These are phyloP conservation scores for Acer saccharum DNA, from an alignment of 345 rosid genomes.

Conservation along the genomic window DNA sequence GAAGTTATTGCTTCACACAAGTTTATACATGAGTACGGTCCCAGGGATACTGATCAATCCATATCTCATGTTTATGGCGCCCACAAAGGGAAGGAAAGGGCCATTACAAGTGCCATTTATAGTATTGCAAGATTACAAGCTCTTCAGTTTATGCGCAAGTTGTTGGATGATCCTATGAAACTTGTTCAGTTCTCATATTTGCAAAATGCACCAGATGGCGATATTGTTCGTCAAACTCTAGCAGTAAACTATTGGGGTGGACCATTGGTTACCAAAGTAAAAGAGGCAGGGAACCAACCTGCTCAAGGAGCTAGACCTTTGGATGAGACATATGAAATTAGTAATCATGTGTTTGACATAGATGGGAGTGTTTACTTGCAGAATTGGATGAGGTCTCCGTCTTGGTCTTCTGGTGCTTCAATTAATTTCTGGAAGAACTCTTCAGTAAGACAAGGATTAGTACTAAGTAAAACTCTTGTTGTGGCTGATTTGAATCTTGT, in stretches of 20 bases:
- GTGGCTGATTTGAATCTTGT: constrained; percentile 73
- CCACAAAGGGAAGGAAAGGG: constrained; percentile 80
- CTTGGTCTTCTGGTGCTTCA: constrained; percentile 81
- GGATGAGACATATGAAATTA: constrained; percentile 48
- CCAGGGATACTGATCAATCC: constrained; percentile 61
- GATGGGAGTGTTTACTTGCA: constrained; percentile 91
- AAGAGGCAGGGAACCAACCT: constrained; percentile 39
- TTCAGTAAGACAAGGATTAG: constrained; percentile 55
- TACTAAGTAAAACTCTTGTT: constrained; percentile 78
- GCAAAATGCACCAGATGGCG: constrained; percentile 75
- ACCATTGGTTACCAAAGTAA: constrained; percentile 58
- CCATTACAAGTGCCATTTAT: constrained; percentile 59
- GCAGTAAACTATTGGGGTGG: constrained; percentile 95
- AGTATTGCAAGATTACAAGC: constrained; percentile 90
- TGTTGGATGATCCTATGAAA: constrained; percentile 87
- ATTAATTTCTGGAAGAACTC: constrained; percentile 74
- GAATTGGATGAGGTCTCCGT: constrained; percentile 90
- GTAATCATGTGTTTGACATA: constrained; percentile 60
- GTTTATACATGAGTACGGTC: constrained; percentile 76
- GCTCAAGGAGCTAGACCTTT: constrained; percentile 35
- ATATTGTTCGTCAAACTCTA: constrained; percentile 74
- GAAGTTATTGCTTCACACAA: constrained; percentile 84
- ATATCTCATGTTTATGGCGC: constrained; percentile 72
- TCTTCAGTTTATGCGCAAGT: constrained; percentile 75
- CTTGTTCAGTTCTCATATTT: constrained; percentile 85